Conservation (phyloP, 345 rosid genomes). For the Raphanus sativus region DNA sequence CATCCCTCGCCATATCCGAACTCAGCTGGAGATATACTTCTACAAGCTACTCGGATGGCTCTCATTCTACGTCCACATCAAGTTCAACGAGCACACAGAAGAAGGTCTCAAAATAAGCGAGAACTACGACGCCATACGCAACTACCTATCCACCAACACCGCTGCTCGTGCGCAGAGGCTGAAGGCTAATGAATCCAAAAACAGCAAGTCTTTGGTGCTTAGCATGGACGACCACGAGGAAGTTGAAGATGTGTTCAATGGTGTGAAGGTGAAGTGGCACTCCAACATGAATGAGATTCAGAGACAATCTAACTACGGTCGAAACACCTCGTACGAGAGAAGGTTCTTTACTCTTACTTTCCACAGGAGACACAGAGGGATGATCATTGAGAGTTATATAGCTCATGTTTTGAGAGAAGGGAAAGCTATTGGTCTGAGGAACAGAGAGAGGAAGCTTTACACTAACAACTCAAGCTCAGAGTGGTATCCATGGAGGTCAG, state of each 20-base stretch:
- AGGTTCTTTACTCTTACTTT: slow-evolving; percentile 45
- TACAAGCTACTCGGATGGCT: slow-evolving; percentile 20
- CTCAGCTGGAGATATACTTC: not conserved
- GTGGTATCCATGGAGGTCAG: slow-evolving; percentile 20
- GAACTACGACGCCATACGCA: slow-evolving; percentile 41
- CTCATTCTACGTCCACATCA: slow-evolving; percentile 40
- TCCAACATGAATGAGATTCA: slow-evolving; percentile 12
- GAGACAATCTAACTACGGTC: slow-evolving; percentile 3
- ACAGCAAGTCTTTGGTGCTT: slow-evolving; percentile 48
- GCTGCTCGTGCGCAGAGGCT: slow-evolving; percentile 40
- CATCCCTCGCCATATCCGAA: slow-evolving; percentile 34
- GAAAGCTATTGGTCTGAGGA: slow-evolving; percentile 31
- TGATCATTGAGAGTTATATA: slow-evolving; percentile 39
- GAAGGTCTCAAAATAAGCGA: slow-evolving; percentile 39
- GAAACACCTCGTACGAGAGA: slow-evolving; percentile 19
- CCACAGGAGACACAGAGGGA: slow-evolving; percentile 37
- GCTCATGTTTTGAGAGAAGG: slow-evolving; percentile 48
- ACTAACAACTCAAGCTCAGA: slow-evolving; percentile 41
- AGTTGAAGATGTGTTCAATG: slow-evolving; percentile 47
- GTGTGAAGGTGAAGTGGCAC: slow-evolving; percentile 48
- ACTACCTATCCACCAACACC: slow-evolving; percentile 39
- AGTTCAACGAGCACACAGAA: slow-evolving; percentile 42
- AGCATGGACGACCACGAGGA: slow-evolving; percentile 64
- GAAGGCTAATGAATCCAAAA: slow-evolving; percentile 43
- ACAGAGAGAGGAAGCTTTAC: slow-evolving; percentile 56